Evolutionary conservation across 2,329 filamentous ascomycete genomes (phyloP).

Genomic region (Aspergillus ustus): DNA sequence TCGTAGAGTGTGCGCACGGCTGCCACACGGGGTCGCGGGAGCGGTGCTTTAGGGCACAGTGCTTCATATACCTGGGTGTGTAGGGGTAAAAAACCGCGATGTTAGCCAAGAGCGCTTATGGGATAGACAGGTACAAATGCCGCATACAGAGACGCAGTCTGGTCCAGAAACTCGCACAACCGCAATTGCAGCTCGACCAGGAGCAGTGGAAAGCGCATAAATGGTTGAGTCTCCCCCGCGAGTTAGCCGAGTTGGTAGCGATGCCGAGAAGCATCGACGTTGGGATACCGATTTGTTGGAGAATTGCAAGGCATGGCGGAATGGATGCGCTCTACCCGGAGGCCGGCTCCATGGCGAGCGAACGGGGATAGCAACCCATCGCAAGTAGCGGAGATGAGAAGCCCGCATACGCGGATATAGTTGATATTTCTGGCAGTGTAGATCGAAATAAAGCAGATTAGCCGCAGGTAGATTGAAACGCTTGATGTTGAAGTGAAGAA

Average conservation of each 20-base stretch:
- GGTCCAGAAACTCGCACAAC: conserved; percentile 86
- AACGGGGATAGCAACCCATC: conserved; percentile 31
- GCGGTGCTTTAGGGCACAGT: conserved; percentile 60
- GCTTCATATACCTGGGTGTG: conserved; percentile 63
- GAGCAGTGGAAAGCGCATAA: conserved; percentile 86
- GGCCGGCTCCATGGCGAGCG: conserved; percentile 30
- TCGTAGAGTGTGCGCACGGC: conserved; percentile 75
- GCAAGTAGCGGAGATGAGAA: conserved; percentile 25
- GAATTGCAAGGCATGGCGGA: conserved; percentile 19
- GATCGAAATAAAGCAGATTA: background rate
- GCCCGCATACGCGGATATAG: conserved; percentile 40
- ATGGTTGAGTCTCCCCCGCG: conserved; percentile 65
- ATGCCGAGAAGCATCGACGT: conserved; percentile 31
- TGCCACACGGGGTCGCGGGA: conserved; percentile 67
- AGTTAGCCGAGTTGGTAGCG: conserved; percentile 21
- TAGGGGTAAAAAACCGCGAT: background rate
- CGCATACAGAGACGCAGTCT: conserved; percentile 66
- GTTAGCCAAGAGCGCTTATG: background rate
- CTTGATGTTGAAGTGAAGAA: background rate
- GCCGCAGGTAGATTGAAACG: background rate
- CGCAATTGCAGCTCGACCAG: conserved; percentile 86
- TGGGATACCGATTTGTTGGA: conserved; percentile 11
- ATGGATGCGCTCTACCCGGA: conserved; percentile 18
- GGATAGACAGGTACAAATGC: background rate
- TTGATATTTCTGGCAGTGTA: background rate